Evolutionary conservation across 2,329 filamentous ascomycete species (phyloP), one percentile per base, ranked within the genome.

Genomic region (Phialophora expanda): DNA sequence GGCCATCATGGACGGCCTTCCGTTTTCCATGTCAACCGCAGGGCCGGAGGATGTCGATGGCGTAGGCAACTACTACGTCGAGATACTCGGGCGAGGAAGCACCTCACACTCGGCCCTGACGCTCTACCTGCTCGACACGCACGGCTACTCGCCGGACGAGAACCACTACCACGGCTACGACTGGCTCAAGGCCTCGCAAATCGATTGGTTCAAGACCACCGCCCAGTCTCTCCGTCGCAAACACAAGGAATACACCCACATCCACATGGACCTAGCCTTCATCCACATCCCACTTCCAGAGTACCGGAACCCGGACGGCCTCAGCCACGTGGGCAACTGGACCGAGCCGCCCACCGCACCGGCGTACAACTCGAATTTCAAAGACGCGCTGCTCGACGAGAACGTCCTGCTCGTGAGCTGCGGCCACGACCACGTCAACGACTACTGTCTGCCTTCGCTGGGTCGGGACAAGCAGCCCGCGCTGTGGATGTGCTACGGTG

Each of bases 401-500:
- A 91, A 91, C 38, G 85, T 99, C 38, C 85, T 93, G 64, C 89
- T 95, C 80, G 91, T 96, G 69, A 94, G 91, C 73, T 96, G 92
- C 75, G 94, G 94, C 76, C 94, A 98, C 76, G 95, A 99, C 75
- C 95, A 99, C 75, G 94, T 90, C 70, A 99, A 99, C 76, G 95
- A 99, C 75, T 98, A 97, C 77, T 99, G 95, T 77, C 89, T 91
- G 69, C 84, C 97, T 8, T 88, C 73, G 0, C 72, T 73, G 48
- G 73, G 81, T 38, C 75, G 85, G 59, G 80, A 80, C 24, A 78
- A 82, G n/a, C 84, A 84, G 56, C 89, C 90, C 0, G 86, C 89
- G 32, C 81, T 98, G 2, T 99, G 95, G 95, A 97, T 99, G 93
- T 99, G 95, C 82, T 98, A 98, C 78, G 94, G 89, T 8, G 95